phyloP scores from a whole-genome alignment of 2,329 filamentous ascomycete genomes.

The Calonectria ilicicola region DNA sequence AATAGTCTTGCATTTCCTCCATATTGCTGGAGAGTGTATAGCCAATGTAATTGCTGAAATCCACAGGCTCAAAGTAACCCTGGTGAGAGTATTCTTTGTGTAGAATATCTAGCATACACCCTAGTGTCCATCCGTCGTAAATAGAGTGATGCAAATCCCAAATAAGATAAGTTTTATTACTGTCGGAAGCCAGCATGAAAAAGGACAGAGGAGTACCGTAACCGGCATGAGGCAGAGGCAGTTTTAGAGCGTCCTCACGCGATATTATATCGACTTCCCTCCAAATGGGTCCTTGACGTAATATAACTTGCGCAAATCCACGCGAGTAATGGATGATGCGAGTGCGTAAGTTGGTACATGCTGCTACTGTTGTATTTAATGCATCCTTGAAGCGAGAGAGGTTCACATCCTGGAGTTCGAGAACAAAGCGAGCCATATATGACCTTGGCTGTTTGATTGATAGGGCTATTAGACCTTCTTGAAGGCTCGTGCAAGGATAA shows the following conservation, averaged over 20 bases:
- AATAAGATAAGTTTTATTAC: neutral
- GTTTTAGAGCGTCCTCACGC: neutral
- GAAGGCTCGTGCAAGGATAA: too few relatives aligned
- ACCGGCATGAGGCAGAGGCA: neutral
- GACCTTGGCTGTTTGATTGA: too few relatives aligned
- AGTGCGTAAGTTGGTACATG: neutral
- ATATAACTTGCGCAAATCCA: neutral
- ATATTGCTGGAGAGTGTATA: neutral
- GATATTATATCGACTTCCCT: neutral
- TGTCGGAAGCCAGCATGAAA: neutral
- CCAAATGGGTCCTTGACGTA: neutral
- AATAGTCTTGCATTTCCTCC: neutral
- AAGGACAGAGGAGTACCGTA: neutral
- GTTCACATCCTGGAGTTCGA: neutral
- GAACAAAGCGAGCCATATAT: constrained; percentile 20
- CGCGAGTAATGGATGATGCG: neutral
- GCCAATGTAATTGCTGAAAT: neutral
- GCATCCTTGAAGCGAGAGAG: neutral
- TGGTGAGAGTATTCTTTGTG: neutral
- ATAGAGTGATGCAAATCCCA: constrained; percentile 9
- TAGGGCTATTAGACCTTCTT: too few relatives aligned
- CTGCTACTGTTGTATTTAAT: neutral
- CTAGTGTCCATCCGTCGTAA: neutral
- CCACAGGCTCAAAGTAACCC: neutral
- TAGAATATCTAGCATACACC: neutral